Base-by-base conservation (phyloP, 305 asterid species). In the Vinca major region DNA sequence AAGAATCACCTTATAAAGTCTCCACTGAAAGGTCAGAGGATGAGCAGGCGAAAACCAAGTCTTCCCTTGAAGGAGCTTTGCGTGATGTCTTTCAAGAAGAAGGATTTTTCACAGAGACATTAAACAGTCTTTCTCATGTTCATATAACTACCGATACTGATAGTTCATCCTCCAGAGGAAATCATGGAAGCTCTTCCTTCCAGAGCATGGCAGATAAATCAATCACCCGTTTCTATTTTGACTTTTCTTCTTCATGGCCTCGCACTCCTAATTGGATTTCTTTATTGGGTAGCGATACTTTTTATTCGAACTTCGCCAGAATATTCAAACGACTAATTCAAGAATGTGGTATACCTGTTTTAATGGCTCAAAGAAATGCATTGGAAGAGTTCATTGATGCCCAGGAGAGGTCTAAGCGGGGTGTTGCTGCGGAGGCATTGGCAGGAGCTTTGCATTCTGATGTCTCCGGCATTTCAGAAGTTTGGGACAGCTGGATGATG, bases 391-490 rank as follows among this genome's bases (percentile, higher is more conserved):
- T 91, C 79, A 82, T 88, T 71, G 88, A 82, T 82, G 85, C 99
- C 62, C 82, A 85, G 77, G 99, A 91, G 87, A 89, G 98, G 78
- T 81, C 97, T 78, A 91, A 89, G 79, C 99, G 91, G 78, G 91
- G 98, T 83, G 99, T 94, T 80, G 99, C 99, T 48, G 99, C 99
- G 67, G 99, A 94, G 87, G 96, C 88, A 65, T 84, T 94, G 77
- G 95, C 98, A 54, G 99, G 99, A 69, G 85, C 87, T 69, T 85
- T 94, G 73, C 99, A 94, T 85, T 85, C 99, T 77, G 99, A 94
- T 80, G 92, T 88, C 63, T 62, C 67, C 52, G 97, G 93, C 69
- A 84, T 91, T 75, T 85, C 89, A 74, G 98, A 94, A 84, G 95
- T 86, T 62, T 94, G 97, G 98, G 96, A 94, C 73, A 81, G 82